phyloP scores from a whole-genome alignment of 305 asterid species.

The Withania somnifera region DNA sequence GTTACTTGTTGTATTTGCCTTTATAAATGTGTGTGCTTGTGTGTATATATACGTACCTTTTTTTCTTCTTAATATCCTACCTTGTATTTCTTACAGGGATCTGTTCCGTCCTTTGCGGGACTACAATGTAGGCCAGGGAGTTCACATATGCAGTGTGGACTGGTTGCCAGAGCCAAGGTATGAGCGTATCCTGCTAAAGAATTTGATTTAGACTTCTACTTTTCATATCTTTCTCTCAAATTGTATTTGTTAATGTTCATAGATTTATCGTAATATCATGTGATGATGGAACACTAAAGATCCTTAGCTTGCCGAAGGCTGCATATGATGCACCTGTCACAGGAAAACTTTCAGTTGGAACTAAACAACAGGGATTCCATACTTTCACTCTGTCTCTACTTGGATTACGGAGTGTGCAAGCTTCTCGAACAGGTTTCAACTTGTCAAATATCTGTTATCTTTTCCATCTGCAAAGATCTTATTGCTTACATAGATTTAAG shows the following conservation, averaged over 20 bases:
- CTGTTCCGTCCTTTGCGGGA: slow-evolving; percentile 85
- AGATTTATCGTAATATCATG: slow-evolving; percentile 58
- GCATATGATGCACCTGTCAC: slow-evolving; percentile 51
- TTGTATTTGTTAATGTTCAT: slow-evolving; percentile 11
- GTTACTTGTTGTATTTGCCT: slow-evolving; percentile 9
- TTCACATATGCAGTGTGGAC: slow-evolving; percentile 42
- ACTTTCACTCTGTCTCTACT: slow-evolving; percentile 46
- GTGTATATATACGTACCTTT: not conserved
- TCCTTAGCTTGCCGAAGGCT: slow-evolving; percentile 49
- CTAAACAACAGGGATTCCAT: slow-evolving; percentile 49
- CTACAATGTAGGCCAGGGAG: slow-evolving; percentile 34
- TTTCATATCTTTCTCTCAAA: slow-evolving; percentile 3
- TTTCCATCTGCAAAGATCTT: not conserved
- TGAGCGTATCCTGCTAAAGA: slow-evolving; percentile 2
- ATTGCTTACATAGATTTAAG: not conserved
- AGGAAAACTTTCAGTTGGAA: slow-evolving; percentile 33
- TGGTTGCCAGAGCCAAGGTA: slow-evolving; percentile 88
- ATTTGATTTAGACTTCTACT: not conserved
- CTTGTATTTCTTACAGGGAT: slow-evolving; percentile 43
- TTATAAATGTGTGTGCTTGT: not conserved
- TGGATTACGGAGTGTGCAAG: slow-evolving; percentile 70
- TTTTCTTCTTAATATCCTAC: not conserved
- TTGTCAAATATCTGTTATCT: not conserved
- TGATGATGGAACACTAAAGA: slow-evolving; percentile 77
- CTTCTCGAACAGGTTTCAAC: slow-evolving; percentile 63